Evolutionary conservation across 108 stramenopile genomes (phyloP).

Genomic region (Fragilaria crotonensis): DNA sequence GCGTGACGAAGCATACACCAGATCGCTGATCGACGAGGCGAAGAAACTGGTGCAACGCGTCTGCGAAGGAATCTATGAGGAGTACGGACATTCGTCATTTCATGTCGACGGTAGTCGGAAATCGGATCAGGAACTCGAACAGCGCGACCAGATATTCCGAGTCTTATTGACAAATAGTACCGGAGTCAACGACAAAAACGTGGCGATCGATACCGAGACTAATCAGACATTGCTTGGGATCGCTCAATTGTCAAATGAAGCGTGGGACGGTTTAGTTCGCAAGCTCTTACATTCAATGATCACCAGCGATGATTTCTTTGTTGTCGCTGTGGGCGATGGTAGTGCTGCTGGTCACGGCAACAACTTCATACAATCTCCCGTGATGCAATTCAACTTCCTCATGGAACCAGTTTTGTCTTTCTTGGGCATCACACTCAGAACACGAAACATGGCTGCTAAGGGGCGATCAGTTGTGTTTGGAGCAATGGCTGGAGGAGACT

Average conservation of each 20-base stretch:
- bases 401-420: slow-evolving; percentile 48
- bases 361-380: slow-evolving; percentile 14
- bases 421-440: slow-evolving; percentile 30
- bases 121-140: slow-evolving; percentile 8
- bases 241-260: slow-evolving; percentile 1
- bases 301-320: slow-evolving; percentile 34
- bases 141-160: slow-evolving; percentile 18
- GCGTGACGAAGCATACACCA: slow-evolving; percentile 31
- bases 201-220: slow-evolving; percentile 1
- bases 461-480: slow-evolving; percentile 3
- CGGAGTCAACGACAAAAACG: slow-evolving; percentile 12
- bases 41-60: slow-evolving; percentile 33
- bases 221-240: slow-evolving; percentile 2
- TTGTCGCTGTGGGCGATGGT: slow-evolving; percentile 25
- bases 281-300: slow-evolving; percentile 47
- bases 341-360: slow-evolving; percentile 22
- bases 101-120: slow-evolving; percentile 5
- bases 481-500: slow-evolving; percentile 11
- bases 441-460: slow-evolving; percentile 37
- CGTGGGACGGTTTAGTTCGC: slow-evolving; percentile 27
- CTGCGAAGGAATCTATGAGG: slow-evolving; percentile 37
- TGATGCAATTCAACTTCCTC: slow-evolving; percentile 36
- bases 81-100: slow-evolving; percentile 28
- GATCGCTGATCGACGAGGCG: slow-evolving; percentile 30
- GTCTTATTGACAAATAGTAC: slow-evolving; percentile 9